These are phyloP conservation scores for Macrotyloma uniflorum DNA, from an alignment of 306 rosid genomes.

Conservation along the genomic window DNA sequence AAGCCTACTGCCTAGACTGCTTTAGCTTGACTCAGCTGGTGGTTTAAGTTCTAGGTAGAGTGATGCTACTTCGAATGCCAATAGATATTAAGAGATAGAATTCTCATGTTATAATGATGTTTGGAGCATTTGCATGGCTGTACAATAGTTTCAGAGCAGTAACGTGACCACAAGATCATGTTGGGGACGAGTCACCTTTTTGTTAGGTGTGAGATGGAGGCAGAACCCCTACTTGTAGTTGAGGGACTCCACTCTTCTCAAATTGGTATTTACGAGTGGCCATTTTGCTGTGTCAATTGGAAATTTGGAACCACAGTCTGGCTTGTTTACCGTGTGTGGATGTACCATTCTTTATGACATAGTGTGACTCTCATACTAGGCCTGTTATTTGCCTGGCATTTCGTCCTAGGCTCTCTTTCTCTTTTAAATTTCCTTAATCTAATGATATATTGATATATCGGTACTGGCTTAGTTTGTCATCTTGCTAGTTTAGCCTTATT, in stretches of 20 bases:
- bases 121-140: slow-evolving; percentile 14
- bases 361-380: neutral
- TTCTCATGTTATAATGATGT: neutral
- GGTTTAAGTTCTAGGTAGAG: slow-evolving; percentile 19
- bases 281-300: neutral
- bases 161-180: neutral
- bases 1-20: neutral
- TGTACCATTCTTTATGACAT: neutral
- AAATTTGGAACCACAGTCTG: neutral
- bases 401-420: slow-evolving; percentile 6
- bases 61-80: neutral
- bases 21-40: slow-evolving; percentile 15
- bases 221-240: neutral
- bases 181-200: neutral
- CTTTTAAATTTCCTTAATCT: neutral
- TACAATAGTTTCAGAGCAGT: neutral
- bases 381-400: slow-evolving; percentile 8
- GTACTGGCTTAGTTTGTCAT: neutral
- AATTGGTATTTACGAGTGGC: neutral
- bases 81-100: neutral
- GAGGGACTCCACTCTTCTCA: slow-evolving; percentile 9
- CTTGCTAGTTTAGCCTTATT: neutral
- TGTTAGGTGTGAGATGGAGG: neutral
- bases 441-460: neutral
- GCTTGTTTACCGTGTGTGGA: neutral